These are phyloP conservation scores for Trifolium dubium DNA, from an alignment of 306 rosid species.

Conservation along the genomic window DNA sequence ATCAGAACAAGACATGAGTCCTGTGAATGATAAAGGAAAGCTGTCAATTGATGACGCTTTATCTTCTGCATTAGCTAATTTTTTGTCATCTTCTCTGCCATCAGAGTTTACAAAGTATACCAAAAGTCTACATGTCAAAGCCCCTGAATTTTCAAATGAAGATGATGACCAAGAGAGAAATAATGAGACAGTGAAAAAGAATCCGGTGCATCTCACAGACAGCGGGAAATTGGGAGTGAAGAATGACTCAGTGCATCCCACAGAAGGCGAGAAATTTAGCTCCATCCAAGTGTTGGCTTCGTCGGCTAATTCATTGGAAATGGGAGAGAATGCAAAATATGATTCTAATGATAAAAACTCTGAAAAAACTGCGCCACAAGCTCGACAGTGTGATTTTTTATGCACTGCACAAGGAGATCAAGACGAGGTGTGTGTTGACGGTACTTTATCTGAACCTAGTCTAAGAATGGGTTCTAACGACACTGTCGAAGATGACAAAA, in stretches of 20 bases:
- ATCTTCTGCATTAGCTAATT: conserved; percentile 81
- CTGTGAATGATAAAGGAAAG: conserved; percentile 53
- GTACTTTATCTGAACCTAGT: conserved; percentile 36
- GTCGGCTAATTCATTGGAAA: conserved; percentile 31
- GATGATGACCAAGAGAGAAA: conserved; percentile 46
- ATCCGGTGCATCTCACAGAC: conserved; percentile 38
- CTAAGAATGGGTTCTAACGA: conserved; percentile 28
- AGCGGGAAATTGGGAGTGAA: conserved; percentile 33
- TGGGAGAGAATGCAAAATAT: conserved; percentile 34
- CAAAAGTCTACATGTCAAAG: conserved; percentile 49
- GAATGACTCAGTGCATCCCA: conserved; percentile 40
- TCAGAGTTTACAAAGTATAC: conserved; percentile 47
- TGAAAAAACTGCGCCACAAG: conserved; percentile 43
- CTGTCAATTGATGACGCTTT: conserved; percentile 78
- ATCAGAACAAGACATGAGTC: conserved; percentile 33
- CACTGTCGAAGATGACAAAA: conserved; percentile 39
- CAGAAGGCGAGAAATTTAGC: conserved; percentile 35
- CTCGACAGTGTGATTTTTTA: conserved; percentile 22
- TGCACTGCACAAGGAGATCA: conserved; percentile 38
- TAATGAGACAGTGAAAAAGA: conserved; percentile 36
- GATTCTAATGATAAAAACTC: conserved; percentile 38
- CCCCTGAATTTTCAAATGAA: conserved; percentile 69
- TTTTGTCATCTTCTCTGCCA: conserved; percentile 57
- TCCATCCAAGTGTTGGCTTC: conserved; percentile 42
- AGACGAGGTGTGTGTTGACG: conserved; percentile 25